Conservation (phyloP, 306 rosid species). For the Alnus rubra region DNA sequence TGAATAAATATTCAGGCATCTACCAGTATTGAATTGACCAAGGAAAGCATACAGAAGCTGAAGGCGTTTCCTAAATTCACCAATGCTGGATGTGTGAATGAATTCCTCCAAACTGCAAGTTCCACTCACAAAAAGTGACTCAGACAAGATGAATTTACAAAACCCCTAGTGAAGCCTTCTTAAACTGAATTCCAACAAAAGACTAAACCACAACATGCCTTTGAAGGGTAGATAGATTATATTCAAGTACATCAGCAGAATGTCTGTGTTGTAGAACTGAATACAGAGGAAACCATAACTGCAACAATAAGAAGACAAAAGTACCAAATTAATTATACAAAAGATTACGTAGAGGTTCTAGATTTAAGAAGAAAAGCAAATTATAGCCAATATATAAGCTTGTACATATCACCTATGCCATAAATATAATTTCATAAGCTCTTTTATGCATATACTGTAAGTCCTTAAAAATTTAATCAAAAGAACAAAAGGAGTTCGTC, state of each 20-base stretch:
- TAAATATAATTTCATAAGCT: not conserved
- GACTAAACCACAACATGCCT: conserved; percentile 47
- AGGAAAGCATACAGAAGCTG: conserved; percentile 90
- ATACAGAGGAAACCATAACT: conserved; percentile 93
- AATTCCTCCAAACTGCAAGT: conserved; percentile 83
- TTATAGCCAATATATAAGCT: not conserved
- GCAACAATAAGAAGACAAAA: conserved; percentile 35
- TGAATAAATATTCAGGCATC: conserved; percentile 40
- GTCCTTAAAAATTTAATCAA: not conserved
- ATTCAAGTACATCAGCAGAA: conserved; percentile 30
- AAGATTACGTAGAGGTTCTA: conserved; percentile 1
- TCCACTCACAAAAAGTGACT: conserved; percentile 11
- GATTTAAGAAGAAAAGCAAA: conserved; percentile 11
- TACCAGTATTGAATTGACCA: conserved; percentile 59
- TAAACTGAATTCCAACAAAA: conserved; percentile 8
- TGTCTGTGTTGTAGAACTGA: conserved; percentile 47
- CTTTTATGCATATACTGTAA: not conserved
- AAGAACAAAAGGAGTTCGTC: too few relatives aligned
- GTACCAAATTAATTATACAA: conserved; percentile 21
- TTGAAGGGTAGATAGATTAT: conserved; percentile 37
- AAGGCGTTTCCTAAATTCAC: conserved; percentile 84
- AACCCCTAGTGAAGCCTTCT: not conserved
- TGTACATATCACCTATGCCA: not conserved
- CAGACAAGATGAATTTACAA: conserved; percentile 8
- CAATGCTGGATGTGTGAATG: conserved; percentile 79